Conservation (phyloP, 2,329 filamentous ascomycete genomes). For the Anthostomella pinea region DNA sequence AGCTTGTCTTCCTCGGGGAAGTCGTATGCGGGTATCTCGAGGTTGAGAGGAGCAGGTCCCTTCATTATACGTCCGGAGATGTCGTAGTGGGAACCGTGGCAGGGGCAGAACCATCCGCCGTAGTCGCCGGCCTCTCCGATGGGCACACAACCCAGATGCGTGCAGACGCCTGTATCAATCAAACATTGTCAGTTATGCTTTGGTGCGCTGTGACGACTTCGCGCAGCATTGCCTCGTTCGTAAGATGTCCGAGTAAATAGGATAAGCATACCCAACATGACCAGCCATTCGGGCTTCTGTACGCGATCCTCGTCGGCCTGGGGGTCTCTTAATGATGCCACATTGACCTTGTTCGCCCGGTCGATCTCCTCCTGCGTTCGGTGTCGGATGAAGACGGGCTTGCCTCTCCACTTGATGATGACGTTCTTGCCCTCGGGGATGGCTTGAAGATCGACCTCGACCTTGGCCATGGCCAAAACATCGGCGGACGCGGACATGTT, state of each 20-base stretch:
- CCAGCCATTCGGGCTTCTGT: slow-evolving; percentile 96
- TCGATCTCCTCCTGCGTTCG: slow-evolving; percentile 90
- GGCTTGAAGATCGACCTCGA: slow-evolving; percentile 87
- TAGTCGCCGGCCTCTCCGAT: slow-evolving; percentile 98
- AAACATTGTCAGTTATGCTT: slow-evolving; percentile 14
- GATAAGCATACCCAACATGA: slow-evolving; percentile 80
- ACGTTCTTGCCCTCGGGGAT: slow-evolving; percentile 99
- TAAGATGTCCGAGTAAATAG: slow-evolving; percentile 1
- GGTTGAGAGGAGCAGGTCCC: slow-evolving; percentile 94
- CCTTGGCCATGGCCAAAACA: slow-evolving; percentile 98
- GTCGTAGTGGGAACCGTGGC: slow-evolving; percentile 99
- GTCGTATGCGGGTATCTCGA: slow-evolving; percentile 89
- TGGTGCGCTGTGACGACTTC: background rate
- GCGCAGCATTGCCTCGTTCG: background rate
- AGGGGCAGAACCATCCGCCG: slow-evolving; percentile 99
- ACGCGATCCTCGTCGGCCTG: slow-evolving; percentile 89
- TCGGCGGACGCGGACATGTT: slow-evolving; percentile 99
- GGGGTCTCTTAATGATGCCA: slow-evolving; percentile 83
- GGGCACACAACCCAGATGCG: slow-evolving; percentile 97
- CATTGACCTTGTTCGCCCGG: slow-evolving; percentile 85
- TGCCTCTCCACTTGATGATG: slow-evolving; percentile 99
- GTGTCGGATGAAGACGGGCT: slow-evolving; percentile 99
- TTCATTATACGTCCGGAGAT: slow-evolving; percentile 98
- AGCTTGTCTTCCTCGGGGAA: slow-evolving; percentile 89
- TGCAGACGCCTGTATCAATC: slow-evolving; percentile 76